Evolutionary conservation across 306 rosid genomes (phyloP), one percentile per base, ranked within the genome.

Genomic region (Dryas drummondii): DNA sequence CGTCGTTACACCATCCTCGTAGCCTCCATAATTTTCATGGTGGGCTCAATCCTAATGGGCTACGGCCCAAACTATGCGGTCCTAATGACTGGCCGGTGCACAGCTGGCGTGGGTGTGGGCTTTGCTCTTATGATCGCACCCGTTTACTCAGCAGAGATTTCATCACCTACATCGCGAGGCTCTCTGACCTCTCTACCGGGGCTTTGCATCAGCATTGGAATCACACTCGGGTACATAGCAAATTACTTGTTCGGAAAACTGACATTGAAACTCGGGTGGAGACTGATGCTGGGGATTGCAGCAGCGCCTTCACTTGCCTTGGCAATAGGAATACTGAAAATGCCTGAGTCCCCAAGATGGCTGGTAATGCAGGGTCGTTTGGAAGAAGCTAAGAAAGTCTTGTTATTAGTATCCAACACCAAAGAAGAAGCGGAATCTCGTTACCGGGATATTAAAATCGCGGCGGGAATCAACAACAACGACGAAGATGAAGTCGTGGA

Each of bases 281-380:
- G 98, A 55, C 0, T 91, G 54, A 94, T 94, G 98, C 87, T 94
- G 9, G 97, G 97, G 5, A 5, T 87, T 10, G 96, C 94, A 6
- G 93, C 88, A 1, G 14, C 87, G 57, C 99, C 99, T 63, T 88
- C 97, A 3, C 51, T 90, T 41, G 76, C 26, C 3, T 72, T 94
- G 49, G 79, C 83, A 19, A 45, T 90, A 0, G 88, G 83, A 1
- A 78, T 91, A 62, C 72, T 90, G 9, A 58, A 49, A 63, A 82
- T 94, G 97, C 96, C 97, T 4, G 98, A 94, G 47, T 94, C 99
- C 2, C 99, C 99, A 6, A 85, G 99, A 46, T 94, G 99, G 99
- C 59, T 94, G 3, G 86, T 85, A 7, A 68, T 92, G 86, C 93
- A 82, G 27, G 97, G 99, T 10, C 84, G 81, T 5, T 9, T 94